Conservation (phyloP, 106 monocot species). For the Hemerocallis citrina region DNA sequence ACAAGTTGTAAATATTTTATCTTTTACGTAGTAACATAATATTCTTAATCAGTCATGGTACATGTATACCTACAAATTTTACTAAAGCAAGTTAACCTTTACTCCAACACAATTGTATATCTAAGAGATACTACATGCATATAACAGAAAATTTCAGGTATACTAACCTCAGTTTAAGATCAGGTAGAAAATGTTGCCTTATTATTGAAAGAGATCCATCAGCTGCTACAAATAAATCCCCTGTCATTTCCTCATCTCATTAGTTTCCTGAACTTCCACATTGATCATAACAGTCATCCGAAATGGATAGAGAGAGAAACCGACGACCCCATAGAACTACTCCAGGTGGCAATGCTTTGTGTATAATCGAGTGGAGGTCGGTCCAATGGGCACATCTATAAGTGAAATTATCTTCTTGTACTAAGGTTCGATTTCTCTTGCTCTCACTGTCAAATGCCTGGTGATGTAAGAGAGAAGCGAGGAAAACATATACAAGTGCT, state of each 20-base stretch:
- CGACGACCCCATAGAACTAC: slow-evolving; percentile 6
- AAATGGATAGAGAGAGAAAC: slow-evolving; percentile 1
- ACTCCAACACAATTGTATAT: not conserved
- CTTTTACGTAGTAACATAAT: too few species aligned
- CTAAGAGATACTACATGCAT: not conserved
- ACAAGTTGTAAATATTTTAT: too few species aligned
- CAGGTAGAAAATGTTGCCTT: slow-evolving; percentile 7
- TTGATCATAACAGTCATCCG: not conserved
- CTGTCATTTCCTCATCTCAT: slow-evolving; percentile 6
- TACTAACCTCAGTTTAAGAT: slow-evolving; percentile 14
- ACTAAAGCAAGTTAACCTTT: not conserved
- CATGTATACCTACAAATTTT: not conserved
- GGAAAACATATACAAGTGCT: not conserved
- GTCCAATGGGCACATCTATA: slow-evolving; percentile 17
- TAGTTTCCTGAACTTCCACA: slow-evolving; percentile 5
- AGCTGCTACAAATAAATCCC: slow-evolving; percentile 6
- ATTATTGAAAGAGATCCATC: slow-evolving; percentile 10
- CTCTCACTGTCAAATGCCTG: not conserved
- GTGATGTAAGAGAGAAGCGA: not conserved
- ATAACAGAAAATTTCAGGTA: not conserved
- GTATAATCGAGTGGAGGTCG: slow-evolving; percentile 7
- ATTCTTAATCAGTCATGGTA: too few species aligned
- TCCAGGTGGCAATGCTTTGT: slow-evolving; percentile 7
- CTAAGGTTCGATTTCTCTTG: not conserved
- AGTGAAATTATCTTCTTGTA: slow-evolving; percentile 10